phyloP scores from a whole-genome alignment of 2,329 filamentous ascomycete genomes.

The Aspergillus neotritici region DNA sequence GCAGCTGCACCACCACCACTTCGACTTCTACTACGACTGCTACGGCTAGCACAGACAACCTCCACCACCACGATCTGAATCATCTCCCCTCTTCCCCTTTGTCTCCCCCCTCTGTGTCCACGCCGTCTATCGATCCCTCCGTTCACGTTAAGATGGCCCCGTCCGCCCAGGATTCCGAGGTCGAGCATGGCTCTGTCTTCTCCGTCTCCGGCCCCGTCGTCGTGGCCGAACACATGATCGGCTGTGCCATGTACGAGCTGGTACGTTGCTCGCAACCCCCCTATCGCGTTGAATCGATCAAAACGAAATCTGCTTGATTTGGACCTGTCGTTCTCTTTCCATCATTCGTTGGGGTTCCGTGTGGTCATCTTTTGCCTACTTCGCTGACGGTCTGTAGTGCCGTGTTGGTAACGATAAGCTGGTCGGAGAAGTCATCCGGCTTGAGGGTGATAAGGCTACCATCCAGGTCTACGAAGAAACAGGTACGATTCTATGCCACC shows the following conservation, averaged over 20 bases:
- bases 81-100: slow-evolving; percentile 16
- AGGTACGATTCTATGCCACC: slow-evolving; percentile 47
- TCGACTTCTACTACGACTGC: slow-evolving; percentile 27
- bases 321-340: background rate
- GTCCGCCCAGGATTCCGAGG: slow-evolving; percentile 44
- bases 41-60: no score
- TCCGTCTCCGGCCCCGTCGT: slow-evolving; percentile 82
- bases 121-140: slow-evolving; percentile 21
- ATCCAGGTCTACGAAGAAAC: slow-evolving; percentile 99
- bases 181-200: slow-evolving; percentile 61
- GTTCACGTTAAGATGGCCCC: slow-evolving; percentile 38
- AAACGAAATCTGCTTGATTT: no score
- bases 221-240: slow-evolving; percentile 95
- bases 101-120: slow-evolving; percentile 16
- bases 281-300: no score
- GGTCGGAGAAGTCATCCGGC: slow-evolving; percentile 96
- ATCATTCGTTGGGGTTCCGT: slow-evolving; percentile 7
- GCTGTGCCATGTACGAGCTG: slow-evolving; percentile 99
- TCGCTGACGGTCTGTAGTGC: slow-evolving; percentile 52
- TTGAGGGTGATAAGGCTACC: slow-evolving; percentile 89
- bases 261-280: slow-evolving; percentile 46
- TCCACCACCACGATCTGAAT: no score
- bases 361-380: slow-evolving; percentile 2
- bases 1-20: slow-evolving; percentile 12
- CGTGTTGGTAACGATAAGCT: slow-evolving; percentile 87